phyloP scores from a whole-genome alignment of 2,329 filamentous ascomycete species.

The Sporothrix humicola region DNA sequence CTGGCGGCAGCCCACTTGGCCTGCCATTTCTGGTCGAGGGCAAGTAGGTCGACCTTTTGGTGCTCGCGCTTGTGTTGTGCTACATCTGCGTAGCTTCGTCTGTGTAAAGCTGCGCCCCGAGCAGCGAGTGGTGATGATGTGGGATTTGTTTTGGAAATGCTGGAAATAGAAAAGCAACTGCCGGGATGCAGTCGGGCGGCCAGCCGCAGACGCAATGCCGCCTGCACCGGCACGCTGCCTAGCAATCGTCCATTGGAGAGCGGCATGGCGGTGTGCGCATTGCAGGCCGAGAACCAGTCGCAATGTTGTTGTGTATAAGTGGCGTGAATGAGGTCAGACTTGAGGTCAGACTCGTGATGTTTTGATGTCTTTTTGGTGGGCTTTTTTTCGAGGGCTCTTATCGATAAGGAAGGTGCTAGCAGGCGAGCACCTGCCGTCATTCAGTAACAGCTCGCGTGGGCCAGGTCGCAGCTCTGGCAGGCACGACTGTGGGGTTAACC shows the following conservation, averaged over 20 bases:
- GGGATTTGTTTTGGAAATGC: not conserved
- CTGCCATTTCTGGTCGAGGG: conserved; percentile 60
- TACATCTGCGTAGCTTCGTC: conserved; percentile 45
- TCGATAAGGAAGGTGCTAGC: conserved; percentile 17
- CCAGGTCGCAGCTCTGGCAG: too few relatives aligned
- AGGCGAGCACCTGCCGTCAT: conserved; percentile 12
- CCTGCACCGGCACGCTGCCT: conserved; percentile 5
- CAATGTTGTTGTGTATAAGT: not conserved
- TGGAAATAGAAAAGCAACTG: conserved; percentile 2
- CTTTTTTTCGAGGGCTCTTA: conserved; percentile 16
- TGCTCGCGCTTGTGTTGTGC: not conserved
- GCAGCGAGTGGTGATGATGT: not conserved
- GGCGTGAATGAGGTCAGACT: not conserved
- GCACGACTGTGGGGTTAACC: conserved; percentile 19
- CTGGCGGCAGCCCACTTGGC: conserved; percentile 49
- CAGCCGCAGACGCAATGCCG: conserved; percentile 13
- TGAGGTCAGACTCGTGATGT: not conserved
- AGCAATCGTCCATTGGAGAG: conserved; percentile 35
- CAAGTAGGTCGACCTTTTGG: conserved; percentile 52
- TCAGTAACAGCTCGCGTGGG: not conserved
- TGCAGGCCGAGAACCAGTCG: not conserved
- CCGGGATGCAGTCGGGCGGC: not conserved
- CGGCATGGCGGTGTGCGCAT: conserved; percentile 22
- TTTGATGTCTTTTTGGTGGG: not conserved
- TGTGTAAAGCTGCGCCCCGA: not conserved